phyloP scores from a whole-genome alignment of 192 early-diverging fungal species.

The Chytriomyces confervae region DNA sequence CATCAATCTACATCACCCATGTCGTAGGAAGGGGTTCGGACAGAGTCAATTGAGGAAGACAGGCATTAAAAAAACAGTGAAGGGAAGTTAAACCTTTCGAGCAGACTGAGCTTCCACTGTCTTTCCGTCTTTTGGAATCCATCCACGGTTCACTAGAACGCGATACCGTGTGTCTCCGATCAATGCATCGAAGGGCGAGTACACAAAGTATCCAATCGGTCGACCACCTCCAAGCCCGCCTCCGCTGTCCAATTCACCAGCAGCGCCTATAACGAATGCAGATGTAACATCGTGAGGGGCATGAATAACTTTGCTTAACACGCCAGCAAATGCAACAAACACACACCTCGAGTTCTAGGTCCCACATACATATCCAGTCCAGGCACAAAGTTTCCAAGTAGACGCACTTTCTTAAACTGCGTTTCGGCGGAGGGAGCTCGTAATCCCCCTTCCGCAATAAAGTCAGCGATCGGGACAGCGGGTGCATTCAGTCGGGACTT shows the following conservation, averaged over 20 bases:
- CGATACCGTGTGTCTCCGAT: conserved; percentile 43
- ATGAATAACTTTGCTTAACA: not conserved
- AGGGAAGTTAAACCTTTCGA: conserved; percentile 16
- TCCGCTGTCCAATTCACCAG: not conserved
- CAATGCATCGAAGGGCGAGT: conserved; percentile 44
- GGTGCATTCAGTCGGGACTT: conserved; percentile 64
- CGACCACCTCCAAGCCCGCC: not conserved
- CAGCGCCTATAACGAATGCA: conserved; percentile 15
- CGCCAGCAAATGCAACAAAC: not conserved
- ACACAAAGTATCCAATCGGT: conserved; percentile 43
- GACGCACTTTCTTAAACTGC: conserved; percentile 72
- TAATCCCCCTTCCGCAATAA: not conserved
- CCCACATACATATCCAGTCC: conserved; percentile 85
- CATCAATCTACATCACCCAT: conserved; percentile 44
- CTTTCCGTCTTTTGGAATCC: conserved; percentile 70
- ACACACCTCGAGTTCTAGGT: conserved; percentile 55
- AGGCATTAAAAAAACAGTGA: not conserved
- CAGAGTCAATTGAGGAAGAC: not conserved
- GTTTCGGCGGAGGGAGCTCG: conserved; percentile 32
- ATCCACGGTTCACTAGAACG: conserved; percentile 86
- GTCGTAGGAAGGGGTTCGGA: not conserved
- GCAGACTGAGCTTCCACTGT: not conserved
- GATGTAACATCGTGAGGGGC: not conserved
- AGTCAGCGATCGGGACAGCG: conserved; percentile 62
- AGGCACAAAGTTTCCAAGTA: conserved; percentile 72